Percentiles rank a stretch among this genome's conserved stretches.
Conservation (phyloP, 1,284 basidiomycete genomes). For the Erythrobasidium hasegawianum region DNA sequence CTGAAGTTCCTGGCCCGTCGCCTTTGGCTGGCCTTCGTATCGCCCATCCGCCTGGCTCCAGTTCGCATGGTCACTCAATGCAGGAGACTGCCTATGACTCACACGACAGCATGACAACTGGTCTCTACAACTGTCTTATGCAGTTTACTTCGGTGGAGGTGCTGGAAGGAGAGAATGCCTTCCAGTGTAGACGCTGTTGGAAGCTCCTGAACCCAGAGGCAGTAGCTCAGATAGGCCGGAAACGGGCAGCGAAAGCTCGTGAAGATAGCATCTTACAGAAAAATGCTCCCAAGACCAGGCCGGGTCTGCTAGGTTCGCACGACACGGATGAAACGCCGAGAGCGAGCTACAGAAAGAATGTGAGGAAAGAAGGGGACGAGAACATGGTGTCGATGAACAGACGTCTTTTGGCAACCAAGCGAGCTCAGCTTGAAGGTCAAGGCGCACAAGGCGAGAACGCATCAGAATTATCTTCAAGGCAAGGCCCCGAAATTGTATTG, state of each 20-base stretch:
- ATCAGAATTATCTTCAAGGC: background rate
- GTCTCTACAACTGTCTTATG: conserved; percentile 61
- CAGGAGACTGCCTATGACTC: conserved; percentile 10
- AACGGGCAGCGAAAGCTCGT: conserved; percentile 9
- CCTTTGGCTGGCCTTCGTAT: conserved; percentile 34
- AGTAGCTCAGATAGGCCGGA: conserved; percentile 35
- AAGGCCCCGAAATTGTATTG: background rate
- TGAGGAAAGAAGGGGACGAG: background rate
- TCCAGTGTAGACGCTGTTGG: conserved; percentile 90
- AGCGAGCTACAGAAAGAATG: conserved; percentile 1
- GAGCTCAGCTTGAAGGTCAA: background rate
- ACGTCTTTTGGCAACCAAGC: background rate
- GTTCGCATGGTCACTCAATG: conserved; percentile 3
- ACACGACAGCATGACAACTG: conserved; percentile 42
- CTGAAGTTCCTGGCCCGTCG: conserved; percentile 40
- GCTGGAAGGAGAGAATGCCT: conserved; percentile 86
- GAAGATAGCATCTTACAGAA: conserved; percentile 4
- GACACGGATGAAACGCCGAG: conserved; percentile 21
- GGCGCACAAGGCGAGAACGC: background rate
- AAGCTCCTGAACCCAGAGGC: conserved; percentile 54
- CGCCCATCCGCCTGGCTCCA: conserved; percentile 38
- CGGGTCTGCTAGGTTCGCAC: background rate
- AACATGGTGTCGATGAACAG: background rate
- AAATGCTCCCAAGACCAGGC: background rate
- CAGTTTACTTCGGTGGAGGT: conserved; percentile 87